Evolutionary conservation across 495 filamentous ascomycete species (phyloP).

Genomic region (Tetracladium marchalianum): DNA sequence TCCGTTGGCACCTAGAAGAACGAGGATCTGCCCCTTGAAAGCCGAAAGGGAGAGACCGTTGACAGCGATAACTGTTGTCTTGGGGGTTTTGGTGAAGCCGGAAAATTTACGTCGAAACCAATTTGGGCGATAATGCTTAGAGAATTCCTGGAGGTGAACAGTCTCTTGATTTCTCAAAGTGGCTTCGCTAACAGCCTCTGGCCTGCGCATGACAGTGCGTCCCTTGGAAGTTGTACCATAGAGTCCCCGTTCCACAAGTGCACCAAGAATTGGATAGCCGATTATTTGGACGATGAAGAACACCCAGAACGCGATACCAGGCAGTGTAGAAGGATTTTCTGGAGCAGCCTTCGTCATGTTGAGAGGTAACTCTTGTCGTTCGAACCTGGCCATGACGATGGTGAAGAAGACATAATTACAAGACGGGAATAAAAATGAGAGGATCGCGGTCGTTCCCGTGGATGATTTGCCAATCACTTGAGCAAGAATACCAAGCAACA

Average conservation of each 20-base stretch:
- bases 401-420: slow-evolving; percentile 71
- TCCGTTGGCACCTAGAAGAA: slow-evolving; percentile 77
- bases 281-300: slow-evolving; percentile 66
- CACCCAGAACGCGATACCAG: slow-evolving; percentile 57
- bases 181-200: slow-evolving; percentile 16
- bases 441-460: slow-evolving; percentile 48
- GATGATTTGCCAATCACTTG: slow-evolving; percentile 46
- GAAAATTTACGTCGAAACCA: slow-evolving; percentile 39
- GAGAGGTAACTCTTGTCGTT: slow-evolving; percentile 41
- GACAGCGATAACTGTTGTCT: slow-evolving; percentile 59
- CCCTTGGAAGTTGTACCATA: slow-evolving; percentile 63
- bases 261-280: slow-evolving; percentile 59
- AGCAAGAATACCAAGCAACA: slow-evolving; percentile 58
- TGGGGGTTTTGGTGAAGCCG: slow-evolving; percentile 30
- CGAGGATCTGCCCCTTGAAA: slow-evolving; percentile 66
- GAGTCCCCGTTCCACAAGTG: slow-evolving; percentile 58
- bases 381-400: slow-evolving; percentile 56
- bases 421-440: slow-evolving; percentile 64
- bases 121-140: slow-evolving; percentile 62
- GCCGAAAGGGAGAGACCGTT: slow-evolving; percentile 54
- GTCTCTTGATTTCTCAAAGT: slow-evolving; percentile 26
- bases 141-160: slow-evolving; percentile 57
- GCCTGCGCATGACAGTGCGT: slow-evolving; percentile 31
- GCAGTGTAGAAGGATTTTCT: slow-evolving; percentile 44
- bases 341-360: slow-evolving; percentile 49